Base-by-base conservation (phyloP, 768 basidiomycete species). In the Tylopilus rubrobrunneus region DNA sequence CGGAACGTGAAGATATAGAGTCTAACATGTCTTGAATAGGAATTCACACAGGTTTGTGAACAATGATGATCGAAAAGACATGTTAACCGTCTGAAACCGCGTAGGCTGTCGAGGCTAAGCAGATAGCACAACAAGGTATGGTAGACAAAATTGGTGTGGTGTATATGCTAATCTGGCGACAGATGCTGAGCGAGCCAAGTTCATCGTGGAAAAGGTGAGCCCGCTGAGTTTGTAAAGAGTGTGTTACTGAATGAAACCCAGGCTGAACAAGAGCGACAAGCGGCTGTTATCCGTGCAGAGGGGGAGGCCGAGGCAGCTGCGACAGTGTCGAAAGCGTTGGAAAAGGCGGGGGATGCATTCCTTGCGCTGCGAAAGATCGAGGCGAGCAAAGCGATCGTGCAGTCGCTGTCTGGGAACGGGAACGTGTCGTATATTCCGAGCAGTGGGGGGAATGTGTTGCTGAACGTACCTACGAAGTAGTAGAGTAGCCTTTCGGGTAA, bases 251-350 rank as follows among this genome's bases (percentile, higher is more conserved):
- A 15, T 8, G n/a, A 52, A 48, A 23, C 34, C 28, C 59, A 96
- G 93, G 95, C 97, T 28, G 97, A 98, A 69, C 97, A 99, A 87
- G 97, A 99, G 71, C 85, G 95, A 56, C 95, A 98, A 77, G 97
- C 97, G 0, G 89, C 94, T 1, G 95, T 99, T 55, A 98, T 99
- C 52, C 85, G 97, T 44, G 97, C 97, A 1, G 96, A 99, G 71
- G 97, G 97, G 49, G 96, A 99, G 76, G 97, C 96, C 2, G 95
- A 98, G 73, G 97, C 97, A 5, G 97, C 97, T 2, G 74, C 84
- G 56, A 96, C 93, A 49, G 96, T 99, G 65, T 95, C 92, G 17
- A 80, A 76, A 55, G 90, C 97, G 23, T 74, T 99, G 67, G 89
- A 91, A 65, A 90, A 86, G 76, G 96, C 97, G 2, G 96, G 96